Conservation (phyloP, 768 basidiomycete species). For the Baorangia bicolor region DNA sequence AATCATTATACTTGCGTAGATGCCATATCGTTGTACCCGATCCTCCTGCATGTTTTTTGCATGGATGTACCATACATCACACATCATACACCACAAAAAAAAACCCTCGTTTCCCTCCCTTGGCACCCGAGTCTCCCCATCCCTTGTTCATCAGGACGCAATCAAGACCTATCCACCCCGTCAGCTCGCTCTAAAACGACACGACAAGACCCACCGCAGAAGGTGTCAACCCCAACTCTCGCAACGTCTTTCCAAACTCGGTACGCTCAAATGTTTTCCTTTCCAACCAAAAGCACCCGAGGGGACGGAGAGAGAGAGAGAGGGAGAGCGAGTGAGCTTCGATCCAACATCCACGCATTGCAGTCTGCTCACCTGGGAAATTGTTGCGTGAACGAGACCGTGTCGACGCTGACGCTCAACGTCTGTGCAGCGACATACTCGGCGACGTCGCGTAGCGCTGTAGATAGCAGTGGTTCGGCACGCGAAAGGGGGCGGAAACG, state of each 20-base stretch:
- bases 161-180: constrained; percentile 47
- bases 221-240: constrained; percentile 85
- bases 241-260: constrained; percentile 79
- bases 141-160: constrained; percentile 34
- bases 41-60: not conserved
- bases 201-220: constrained; percentile 53
- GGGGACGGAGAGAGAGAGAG: too few relatives aligned
- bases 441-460: constrained; percentile 82
- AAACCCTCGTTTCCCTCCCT: not conserved
- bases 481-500: too few relatives aligned
- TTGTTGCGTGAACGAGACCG: constrained; percentile 71
- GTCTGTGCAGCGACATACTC: constrained; percentile 82
- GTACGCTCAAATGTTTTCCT: constrained; percentile 66
- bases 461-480: too few relatives aligned
- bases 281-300: too few relatives aligned
- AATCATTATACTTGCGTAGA: not conserved
- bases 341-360: not conserved
- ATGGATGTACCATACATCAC: not conserved
- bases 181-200: not conserved
- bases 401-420: constrained; percentile 68
- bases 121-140: not conserved
- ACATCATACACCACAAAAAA: not conserved
- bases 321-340: too few relatives aligned
- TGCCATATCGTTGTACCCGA: not conserved
- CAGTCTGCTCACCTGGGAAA: constrained; percentile 90